Base-by-base conservation (phyloP, 1,284 basidiomycete genomes). In the Irpex sp. region DNA sequence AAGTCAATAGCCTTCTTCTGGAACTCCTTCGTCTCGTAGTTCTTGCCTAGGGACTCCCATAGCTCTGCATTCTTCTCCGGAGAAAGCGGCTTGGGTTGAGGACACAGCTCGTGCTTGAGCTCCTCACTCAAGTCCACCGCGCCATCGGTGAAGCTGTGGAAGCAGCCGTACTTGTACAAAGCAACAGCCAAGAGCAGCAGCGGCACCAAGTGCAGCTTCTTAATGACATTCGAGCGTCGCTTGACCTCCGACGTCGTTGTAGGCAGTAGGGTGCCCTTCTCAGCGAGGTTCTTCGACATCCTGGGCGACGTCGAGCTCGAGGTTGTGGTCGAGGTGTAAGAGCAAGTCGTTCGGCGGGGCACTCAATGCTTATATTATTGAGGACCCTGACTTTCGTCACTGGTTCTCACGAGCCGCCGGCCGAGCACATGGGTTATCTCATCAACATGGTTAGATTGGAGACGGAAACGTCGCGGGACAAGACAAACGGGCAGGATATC, bases 1-100 rank as follows among this genome's bases (percentile, higher is more conserved):
- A 80, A 85, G 49, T 80, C 72, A 9, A 84, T 74, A 0, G 83
- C 81, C 58, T 75, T 73, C 12, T 65, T 61, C 67, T 78, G 74
- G 74, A 84, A 86, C 21, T 65, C 71, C 4, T 80, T 71, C 5
- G 79, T 78, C 42, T 69, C 73, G 60, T 80, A 78, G 28, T 73
- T 69, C 35, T 74, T 69, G 48, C 75, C 75, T 45, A 85, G 45
- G 14, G 65, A 68, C 21, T 71, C 69, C 77, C 81, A 82, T 6
- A 84, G 62, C 7, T 70, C 72, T 4, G 64, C 69, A 63, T 82
- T 77, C 66, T 72, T 76, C 49, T 72, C 61, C 2, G 83, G 84
- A 1, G 74, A 68, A 12, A 85, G 68, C 21, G 73, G 71, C 19
- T 73, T 71, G 3, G 72, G 74, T 67, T 86, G 83, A n/a, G 77